Percentiles rank a stretch among this genome's conserved stretches.
These are phyloP conservation scores for Shiraia sp. DNA, from an alignment of 2,329 filamentous ascomycete species.

Conservation along the genomic window DNA sequence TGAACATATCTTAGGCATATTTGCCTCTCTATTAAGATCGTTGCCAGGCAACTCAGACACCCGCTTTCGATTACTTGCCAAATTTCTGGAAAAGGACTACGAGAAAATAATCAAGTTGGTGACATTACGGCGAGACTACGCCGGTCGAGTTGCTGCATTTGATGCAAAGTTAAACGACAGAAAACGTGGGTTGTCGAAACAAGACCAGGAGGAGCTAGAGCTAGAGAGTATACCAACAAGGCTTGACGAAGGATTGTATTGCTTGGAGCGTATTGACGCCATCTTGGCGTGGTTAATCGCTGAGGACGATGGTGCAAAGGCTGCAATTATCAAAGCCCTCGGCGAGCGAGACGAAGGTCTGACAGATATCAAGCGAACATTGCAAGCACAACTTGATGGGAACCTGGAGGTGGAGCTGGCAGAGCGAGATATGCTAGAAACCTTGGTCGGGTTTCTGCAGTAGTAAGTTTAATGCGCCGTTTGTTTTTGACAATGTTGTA, in stretches of 20 bases:
- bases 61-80: constrained; percentile 83
- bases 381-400: constrained; percentile 69
- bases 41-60: constrained; percentile 77
- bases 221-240: constrained; percentile 74
- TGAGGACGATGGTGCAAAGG: constrained; percentile 77
- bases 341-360: constrained; percentile 70
- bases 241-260: constrained; percentile 83
- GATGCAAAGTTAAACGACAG: constrained; percentile 66
- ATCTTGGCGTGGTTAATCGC: constrained; percentile 89
- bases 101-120: constrained; percentile 79
- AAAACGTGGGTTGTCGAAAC: constrained; percentile 57
- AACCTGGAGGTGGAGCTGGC: constrained; percentile 57
- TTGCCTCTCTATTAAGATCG: constrained; percentile 77
- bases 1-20: constrained; percentile 84
- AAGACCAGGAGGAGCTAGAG: constrained; percentile 64
- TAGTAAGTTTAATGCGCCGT: no score
- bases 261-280: constrained; percentile 80
- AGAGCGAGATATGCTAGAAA: constrained; percentile 68
- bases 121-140: constrained; percentile 71
- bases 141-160: constrained; percentile 62
- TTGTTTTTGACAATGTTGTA: no score
- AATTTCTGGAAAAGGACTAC: constrained; percentile 94
- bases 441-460: constrained; percentile 50
- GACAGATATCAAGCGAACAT: constrained; percentile 64
- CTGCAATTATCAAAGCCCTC: constrained; percentile 65